Conservation (phyloP, 768 basidiomycete species). For the Sarcodon aspratus region DNA sequence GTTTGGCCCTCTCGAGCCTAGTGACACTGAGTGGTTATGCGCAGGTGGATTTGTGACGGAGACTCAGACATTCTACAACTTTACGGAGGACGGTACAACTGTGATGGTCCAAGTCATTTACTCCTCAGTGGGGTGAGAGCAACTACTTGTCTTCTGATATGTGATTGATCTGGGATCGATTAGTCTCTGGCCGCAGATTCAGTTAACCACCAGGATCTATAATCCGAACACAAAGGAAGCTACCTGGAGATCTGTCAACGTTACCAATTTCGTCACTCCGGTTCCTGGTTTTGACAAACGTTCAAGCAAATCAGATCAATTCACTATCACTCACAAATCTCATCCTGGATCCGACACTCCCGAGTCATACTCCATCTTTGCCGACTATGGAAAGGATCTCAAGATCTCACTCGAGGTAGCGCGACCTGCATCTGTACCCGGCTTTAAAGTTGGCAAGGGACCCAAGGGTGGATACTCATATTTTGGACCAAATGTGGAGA, state of each 20-base stretch:
- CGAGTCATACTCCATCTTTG: conserved; percentile 72
- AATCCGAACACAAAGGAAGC: conserved; percentile 65
- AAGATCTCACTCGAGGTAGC: conserved; percentile 69
- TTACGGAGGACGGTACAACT: conserved; percentile 68
- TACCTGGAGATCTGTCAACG: conserved; percentile 83
- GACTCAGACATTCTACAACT: conserved; percentile 81
- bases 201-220: conserved; percentile 85
- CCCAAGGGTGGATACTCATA: conserved; percentile 84
- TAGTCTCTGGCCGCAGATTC: conserved; percentile 89
- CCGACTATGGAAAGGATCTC: conserved; percentile 68
- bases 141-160: conserved; percentile 1
- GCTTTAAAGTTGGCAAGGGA: conserved; percentile 88
- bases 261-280: conserved; percentile 66
- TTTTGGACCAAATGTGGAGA: conserved; percentile 59
- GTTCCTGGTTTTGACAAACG: conserved; percentile 76
- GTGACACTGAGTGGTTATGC: conserved; percentile 78
- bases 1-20: conserved; percentile 63
- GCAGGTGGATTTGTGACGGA: conserved; percentile 80
- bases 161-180: conserved; percentile 4
- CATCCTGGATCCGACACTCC: conserved; percentile 44
- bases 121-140: conserved; percentile 74
- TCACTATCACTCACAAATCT: conserved; percentile 59
- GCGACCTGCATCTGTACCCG: conserved; percentile 60
- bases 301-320: conserved; percentile 79
- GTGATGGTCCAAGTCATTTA: conserved; percentile 83